These are phyloP conservation scores for Vaccinium vitisidaea DNA, from an alignment of 148 eudicot species.

Conservation along the genomic window DNA sequence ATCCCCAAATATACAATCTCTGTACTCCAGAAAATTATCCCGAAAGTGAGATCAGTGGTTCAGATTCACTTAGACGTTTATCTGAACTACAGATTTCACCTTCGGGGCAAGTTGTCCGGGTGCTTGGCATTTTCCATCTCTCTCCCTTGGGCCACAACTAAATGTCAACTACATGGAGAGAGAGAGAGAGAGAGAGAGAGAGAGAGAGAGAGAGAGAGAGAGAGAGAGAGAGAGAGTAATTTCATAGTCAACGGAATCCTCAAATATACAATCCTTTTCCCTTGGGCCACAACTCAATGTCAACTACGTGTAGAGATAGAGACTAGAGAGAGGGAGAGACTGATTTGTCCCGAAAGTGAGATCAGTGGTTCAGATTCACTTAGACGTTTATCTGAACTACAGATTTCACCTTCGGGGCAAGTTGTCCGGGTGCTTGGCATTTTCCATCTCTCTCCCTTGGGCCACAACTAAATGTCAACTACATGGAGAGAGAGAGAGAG, in stretches of 20 bases:
- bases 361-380: too few relatives aligned
- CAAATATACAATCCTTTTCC: neutral
- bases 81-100: too few relatives aligned
- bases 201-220: too few relatives aligned
- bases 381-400: too few relatives aligned
- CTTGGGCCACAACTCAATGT: slow-evolving; percentile 27
- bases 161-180: slow-evolving; percentile 15
- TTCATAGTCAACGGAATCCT: slow-evolving; percentile 15
- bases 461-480: slow-evolving; percentile 29
- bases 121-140: too few relatives aligned
- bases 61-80: too few relatives aligned
- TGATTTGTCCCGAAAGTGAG: neutral
- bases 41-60: too few relatives aligned
- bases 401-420: too few relatives aligned
- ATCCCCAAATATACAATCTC: neutral
- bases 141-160: slow-evolving; percentile 20
- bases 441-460: neutral
- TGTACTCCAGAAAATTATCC: too few relatives aligned
- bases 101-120: too few relatives aligned
- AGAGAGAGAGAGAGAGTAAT: neutral
- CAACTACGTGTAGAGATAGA: slow-evolving; percentile 9
- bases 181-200: too few relatives aligned
- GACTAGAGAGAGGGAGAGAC: neutral
- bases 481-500: neutral
- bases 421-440: too few relatives aligned